phyloP scores from a whole-genome alignment of 1,139 yeast genomes.

The Yamadazyma kanchanaburiensis region DNA sequence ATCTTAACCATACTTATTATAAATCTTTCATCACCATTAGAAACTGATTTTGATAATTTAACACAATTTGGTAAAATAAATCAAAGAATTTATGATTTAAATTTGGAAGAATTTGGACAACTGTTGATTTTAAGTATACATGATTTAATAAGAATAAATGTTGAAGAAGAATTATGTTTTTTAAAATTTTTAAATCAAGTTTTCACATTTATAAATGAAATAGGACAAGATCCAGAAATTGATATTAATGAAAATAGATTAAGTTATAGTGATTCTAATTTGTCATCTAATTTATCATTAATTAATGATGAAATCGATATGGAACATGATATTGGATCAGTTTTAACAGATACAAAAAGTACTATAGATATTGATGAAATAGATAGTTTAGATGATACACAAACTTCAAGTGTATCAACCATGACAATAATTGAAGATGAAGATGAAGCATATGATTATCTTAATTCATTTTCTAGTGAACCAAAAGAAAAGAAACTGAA shows the following conservation, averaged over 20 bases:
- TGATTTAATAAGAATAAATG: not conserved
- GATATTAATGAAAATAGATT: conserved; percentile 6
- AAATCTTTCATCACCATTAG: conserved; percentile 1
- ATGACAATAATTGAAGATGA: conserved; percentile 4
- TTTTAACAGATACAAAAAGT: conserved; percentile 2
- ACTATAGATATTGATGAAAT: conserved; percentile 9
- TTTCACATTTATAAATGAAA: conserved; percentile 2
- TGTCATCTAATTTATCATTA: conserved; percentile 7
- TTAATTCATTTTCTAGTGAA: conserved; percentile 10
- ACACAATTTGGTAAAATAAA: conserved; percentile 7
- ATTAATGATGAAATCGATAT: conserved; percentile 6
- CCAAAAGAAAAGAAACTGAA: conserved; percentile 4
- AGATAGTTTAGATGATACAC: conserved; percentile 3
- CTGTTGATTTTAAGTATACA: conserved; percentile 4
- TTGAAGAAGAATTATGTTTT: conserved; percentile 4
- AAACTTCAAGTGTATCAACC: not conserved
- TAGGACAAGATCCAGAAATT: conserved; percentile 6
- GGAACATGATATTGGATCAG: conserved; percentile 5
- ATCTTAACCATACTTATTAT: conserved; percentile 4
- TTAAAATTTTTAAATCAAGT: conserved; percentile 7
- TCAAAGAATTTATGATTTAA: conserved; percentile 6
- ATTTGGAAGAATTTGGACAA: conserved; percentile 6
- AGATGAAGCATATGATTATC: conserved; percentile 12
- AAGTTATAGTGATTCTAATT: conserved; percentile 9
- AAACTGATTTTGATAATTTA: conserved; percentile 2